Evolutionary conservation across 2,329 filamentous ascomycete species (phyloP), one percentile per base, ranked within the genome.

Genomic region (Neofusicoccum umdonicola): DNA sequence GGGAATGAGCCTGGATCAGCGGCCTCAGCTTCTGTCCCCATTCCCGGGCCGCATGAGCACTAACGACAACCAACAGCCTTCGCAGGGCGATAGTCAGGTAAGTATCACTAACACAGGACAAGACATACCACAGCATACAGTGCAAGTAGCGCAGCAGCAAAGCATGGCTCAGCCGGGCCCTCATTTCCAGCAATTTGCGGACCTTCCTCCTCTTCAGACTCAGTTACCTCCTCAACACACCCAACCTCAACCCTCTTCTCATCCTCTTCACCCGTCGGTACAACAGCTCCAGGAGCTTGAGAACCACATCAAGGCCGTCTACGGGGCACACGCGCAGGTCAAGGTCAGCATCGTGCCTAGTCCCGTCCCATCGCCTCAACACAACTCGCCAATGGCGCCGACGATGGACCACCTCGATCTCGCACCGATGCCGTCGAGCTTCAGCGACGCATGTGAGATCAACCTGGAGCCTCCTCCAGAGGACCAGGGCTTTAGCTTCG

Each of bases 61-160:
- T 58, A 56, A 63, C 51, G 41, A 54, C n/a, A 39, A 72, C 63
- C 71, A 68, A 68, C 56, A 70, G 69, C 71, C 70, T 72, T 72
- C 72, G 73, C 83, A 84, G 79, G 82, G 84, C 70, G 81, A 82
- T 72, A 76, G 72, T 70, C 79, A 78, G 74, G 80, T 83, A 83
- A 84, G 81, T 81, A 83, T 77, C 78, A 84, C 83, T 85, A 85
- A 85, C 83, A 73, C 78, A 83, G 83, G 82, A 84, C 80, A 82
- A 80, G 82, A 80, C 79, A 78, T 85, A 42, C 56, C 47, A 81
- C 90, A 93, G 86, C 90, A 92, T 86, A 85, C 87, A 82, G 86
- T 92, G 88, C 90, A 89, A 89, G 90, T 91, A 91, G 86, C 90
- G 88, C 92, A 94, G 87, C 88, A 91, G 88, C 91, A 93, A 84